Percentiles rank a stretch among this genome's conserved stretches.
These are phyloP conservation scores for Fusarium sp. DNA, from an alignment of 2,329 filamentous ascomycete species.

Conservation along the genomic window DNA sequence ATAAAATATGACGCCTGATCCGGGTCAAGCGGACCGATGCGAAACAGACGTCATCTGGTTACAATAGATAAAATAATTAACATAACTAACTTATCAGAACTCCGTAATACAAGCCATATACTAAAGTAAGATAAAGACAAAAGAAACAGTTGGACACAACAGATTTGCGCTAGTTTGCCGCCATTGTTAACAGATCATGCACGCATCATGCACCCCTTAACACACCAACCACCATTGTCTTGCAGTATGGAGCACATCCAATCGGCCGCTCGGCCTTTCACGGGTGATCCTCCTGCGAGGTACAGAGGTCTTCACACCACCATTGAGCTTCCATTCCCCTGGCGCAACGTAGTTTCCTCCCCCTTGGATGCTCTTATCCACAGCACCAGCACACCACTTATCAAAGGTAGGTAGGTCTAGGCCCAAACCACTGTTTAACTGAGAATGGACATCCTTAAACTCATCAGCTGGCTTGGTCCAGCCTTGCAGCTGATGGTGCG, in stretches of 20 bases:
- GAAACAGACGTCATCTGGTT: neutral
- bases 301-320: slow-evolving; percentile 17
- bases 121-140: neutral
- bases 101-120: neutral
- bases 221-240: slow-evolving; percentile 36
- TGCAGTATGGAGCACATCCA: slow-evolving; percentile 35
- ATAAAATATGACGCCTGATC: neutral
- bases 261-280: slow-evolving; percentile 8
- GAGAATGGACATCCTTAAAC: slow-evolving; percentile 35
- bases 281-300: neutral
- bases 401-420: slow-evolving; percentile 37
- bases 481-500: slow-evolving; percentile 34
- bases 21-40: neutral
- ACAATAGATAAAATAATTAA: neutral
- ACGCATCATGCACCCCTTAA: neutral
- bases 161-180: neutral
- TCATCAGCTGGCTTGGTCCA: slow-evolving; percentile 36
- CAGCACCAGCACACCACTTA: slow-evolving; percentile 33
- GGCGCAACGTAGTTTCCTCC: slow-evolving; percentile 38
- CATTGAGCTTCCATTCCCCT: slow-evolving; percentile 35
- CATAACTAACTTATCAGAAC: neutral
- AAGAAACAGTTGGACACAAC: neutral
- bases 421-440: slow-evolving; percentile 28
- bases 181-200: neutral
- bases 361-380: slow-evolving; percentile 30